Evolutionary conservation across 345 rosid species (phyloP).

Genomic region (Citrus australasica): DNA sequence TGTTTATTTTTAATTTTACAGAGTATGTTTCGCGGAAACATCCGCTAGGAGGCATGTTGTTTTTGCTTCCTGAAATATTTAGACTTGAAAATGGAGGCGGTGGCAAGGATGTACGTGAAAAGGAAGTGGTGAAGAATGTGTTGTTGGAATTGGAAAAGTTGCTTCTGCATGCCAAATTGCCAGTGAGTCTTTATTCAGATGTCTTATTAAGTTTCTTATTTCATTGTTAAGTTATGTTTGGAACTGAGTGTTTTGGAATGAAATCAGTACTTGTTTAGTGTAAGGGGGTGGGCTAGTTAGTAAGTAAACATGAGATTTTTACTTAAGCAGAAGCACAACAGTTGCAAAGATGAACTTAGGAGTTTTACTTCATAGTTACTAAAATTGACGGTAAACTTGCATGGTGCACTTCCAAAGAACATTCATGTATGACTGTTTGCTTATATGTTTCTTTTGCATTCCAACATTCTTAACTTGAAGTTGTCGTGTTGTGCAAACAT

Average conservation of each 20-base stretch:
- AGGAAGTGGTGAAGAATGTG: constrained; percentile 34
- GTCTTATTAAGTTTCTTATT: background rate
- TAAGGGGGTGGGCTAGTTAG: background rate
- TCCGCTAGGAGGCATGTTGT: constrained; percentile 78
- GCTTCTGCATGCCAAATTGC: constrained; percentile 66
- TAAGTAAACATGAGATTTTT: too few species aligned
- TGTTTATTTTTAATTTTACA: constrained; percentile 28
- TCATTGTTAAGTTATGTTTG: constrained; percentile 1
- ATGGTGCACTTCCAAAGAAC: background rate
- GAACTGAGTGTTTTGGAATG: background rate
- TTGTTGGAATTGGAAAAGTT: constrained; percentile 67
- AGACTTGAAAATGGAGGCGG: constrained; percentile 34
- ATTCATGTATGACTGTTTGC: background rate
- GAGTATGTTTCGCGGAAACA: constrained; percentile 66
- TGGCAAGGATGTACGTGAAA: constrained; percentile 27
- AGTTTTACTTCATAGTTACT: background rate
- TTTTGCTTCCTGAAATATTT: constrained; percentile 77
- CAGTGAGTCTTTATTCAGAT: constrained; percentile 56
- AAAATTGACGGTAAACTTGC: background rate
- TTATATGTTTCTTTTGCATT: background rate
- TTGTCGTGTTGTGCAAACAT: background rate
- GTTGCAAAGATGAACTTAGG: background rate
- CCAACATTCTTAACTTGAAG: background rate
- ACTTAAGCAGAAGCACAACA: background rate
- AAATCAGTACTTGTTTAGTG: background rate